A percentile compares a stretch with the other conserved stretches of the same genome.
Evolutionary conservation across 2,329 filamentous ascomycete genomes (phyloP).

Genomic region (Didymella pomorum): DNA sequence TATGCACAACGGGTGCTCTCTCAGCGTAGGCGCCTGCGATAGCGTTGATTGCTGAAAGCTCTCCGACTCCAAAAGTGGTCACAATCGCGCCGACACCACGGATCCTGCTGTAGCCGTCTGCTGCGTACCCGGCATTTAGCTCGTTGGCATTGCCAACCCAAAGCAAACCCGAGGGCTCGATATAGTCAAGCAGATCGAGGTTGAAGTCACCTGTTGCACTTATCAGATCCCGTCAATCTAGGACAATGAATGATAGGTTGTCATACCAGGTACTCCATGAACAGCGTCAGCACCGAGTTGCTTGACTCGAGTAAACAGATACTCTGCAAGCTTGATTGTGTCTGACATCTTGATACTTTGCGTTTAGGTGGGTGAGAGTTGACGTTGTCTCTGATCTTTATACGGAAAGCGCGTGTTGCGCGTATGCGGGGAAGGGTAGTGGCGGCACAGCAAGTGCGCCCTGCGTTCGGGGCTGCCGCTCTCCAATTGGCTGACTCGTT

Average conservation of each 20-base stretch:
- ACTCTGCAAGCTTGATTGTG: constrained; percentile 35
- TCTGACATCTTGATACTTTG: neutral
- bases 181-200: constrained; percentile 45
- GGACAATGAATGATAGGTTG: neutral
- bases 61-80: constrained; percentile 78
- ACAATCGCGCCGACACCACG: constrained; percentile 70
- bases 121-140: constrained; percentile 63
- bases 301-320: constrained; percentile 37
- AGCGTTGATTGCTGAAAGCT: constrained; percentile 74
- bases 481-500: too few species aligned
- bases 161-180: constrained; percentile 46
- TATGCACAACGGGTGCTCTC: constrained; percentile 71
- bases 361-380: too few species aligned
- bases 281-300: constrained; percentile 52
- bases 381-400: neutral
- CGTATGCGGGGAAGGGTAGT: neutral
- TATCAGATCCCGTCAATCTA: neutral
- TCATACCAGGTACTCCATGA: constrained; percentile 51
- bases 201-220: constrained; percentile 38
- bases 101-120: constrained; percentile 63
- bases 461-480: too few species aligned
- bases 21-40: constrained; percentile 78
- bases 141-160: constrained; percentile 63
- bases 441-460: too few species aligned
- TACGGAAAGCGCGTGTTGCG: neutral